phyloP scores from a whole-genome alignment of 768 basidiomycete genomes.

The Panellus pusillus region DNA sequence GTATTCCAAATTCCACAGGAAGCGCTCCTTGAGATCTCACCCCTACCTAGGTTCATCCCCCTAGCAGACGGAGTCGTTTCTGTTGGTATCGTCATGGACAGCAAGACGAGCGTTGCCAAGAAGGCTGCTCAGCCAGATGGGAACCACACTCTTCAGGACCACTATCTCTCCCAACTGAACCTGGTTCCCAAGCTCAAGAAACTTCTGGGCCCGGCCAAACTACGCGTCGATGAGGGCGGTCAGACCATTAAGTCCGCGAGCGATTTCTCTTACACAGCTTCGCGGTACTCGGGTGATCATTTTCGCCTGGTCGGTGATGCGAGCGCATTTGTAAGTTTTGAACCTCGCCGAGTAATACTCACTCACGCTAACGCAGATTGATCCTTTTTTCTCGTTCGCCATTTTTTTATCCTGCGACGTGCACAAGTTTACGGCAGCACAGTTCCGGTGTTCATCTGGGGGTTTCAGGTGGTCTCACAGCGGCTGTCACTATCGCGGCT shows the following conservation, averaged over 20 bases:
- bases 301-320: constrained; percentile 34
- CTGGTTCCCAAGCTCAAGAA: constrained; percentile 33
- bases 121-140: constrained; percentile 13
- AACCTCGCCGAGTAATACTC: neutral
- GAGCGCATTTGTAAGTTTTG: constrained; percentile 7
- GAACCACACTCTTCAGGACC: constrained; percentile 25
- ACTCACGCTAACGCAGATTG: neutral
- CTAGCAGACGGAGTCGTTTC: constrained; percentile 36
- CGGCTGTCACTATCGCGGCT: constrained; percentile 13
- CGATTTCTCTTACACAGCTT: constrained; percentile 36
- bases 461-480: constrained; percentile 13
- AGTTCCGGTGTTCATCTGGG: constrained; percentile 17
- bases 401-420: neutral
- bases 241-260: constrained; percentile 28
- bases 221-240: constrained; percentile 21
- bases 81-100: constrained; percentile 37
- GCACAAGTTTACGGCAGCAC: neutral
- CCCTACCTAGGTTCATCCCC: constrained; percentile 31
- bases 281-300: constrained; percentile 31
- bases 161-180: constrained; percentile 35
- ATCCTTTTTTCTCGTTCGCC: constrained; percentile 15
- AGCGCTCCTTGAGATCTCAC: too few species aligned
- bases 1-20: too few species aligned
- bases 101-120: constrained; percentile 25
- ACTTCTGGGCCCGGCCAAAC: constrained; percentile 29